Base-by-base conservation (phyloP, 805 yeast species). In the Candida corydali region DNA sequence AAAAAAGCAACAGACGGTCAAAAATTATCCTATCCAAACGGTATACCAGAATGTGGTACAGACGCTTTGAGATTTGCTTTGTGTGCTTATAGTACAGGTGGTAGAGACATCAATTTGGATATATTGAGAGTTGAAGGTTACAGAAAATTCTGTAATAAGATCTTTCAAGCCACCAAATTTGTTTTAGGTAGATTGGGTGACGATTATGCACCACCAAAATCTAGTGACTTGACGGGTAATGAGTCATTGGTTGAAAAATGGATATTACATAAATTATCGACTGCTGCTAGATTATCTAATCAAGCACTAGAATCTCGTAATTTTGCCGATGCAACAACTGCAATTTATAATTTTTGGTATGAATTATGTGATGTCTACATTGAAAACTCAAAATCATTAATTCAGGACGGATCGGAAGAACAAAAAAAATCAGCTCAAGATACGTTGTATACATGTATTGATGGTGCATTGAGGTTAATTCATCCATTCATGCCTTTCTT, bases 21-120 rank as follows among this genome's bases (percentile, higher is more conserved):
- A 69, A 78, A 74, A 51, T 72, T 78, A 54, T 81, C 95, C 9
- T 91, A 88, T 73, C 98, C 98, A 47, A 80, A 81, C 51, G 98
- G 98, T 70, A 89, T 91, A 50, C 97, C 98, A 39, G 96, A 93
- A 70, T 93, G 98, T 76, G 98, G 98, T 72, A 89, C 98, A 34
- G 98, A 93, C 65, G 98, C 98, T 30, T 71, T 93, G 69, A 82
- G 98, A 71, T 93, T 93, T 60, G 98, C 98, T 26, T 76, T 91
- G 48, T 93, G 98, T 77, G 96, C 97, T 36, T 93, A 91, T 73
- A 84, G 96, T 36, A 91, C 98, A 33, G 98, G 98, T 69, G 98
- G 97, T 52, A 82, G 98, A 69, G 98, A 93, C 57, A 93, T 93
- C 62, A 93, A 93, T 70, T 75, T 93, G 60, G 97, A 93, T 60